Evolutionary conservation across 495 filamentous ascomycete species (phyloP), one percentile per base, ranked within the genome.

Genomic region (Sphaerosporella brunnea): DNA sequence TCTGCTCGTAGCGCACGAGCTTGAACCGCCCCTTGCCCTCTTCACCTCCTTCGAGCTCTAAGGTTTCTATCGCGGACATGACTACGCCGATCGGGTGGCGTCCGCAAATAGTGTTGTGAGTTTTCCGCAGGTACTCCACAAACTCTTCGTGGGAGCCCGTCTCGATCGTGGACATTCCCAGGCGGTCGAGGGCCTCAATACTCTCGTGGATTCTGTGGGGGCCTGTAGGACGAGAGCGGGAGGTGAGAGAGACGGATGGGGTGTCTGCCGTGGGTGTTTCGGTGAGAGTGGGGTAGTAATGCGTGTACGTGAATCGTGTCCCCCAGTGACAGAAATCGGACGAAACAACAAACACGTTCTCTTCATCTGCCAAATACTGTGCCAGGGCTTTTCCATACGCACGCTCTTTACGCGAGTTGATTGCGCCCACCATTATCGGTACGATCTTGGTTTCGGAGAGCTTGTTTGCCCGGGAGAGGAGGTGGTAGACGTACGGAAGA

Each of bases 311-410:
- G 64, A 95, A 97, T 15, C 85, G 74, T 15, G 70, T 57, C 16
- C 90, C 90, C 90, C 90, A 97, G 64, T 97, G 90, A 51, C 88
- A 94, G 62, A 97, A 97, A 61, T 97, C 90, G 2, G 85, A 93
- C 60, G 77, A 83, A 45, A 96, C 72, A 52, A 96, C 73, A 62
- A 94, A 96, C 8, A 79, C 73, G 51, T 79, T 90, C 16, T 69
- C 69, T 2, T 77, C 75, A 59, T 93, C 81, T 32, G 71, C 68
- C 5, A 96, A 66, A 56, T 92, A 93, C 2, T 79, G 76, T 23
- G 82, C 76, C n/a, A 96, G 67, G 21, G 93, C 45, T 34, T 60
- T 32, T 0, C 85, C 90, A 51, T 79, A 82, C 21, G 65, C 61
- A 47, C 72, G 71, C 65, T 96, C 92, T 32, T 77, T 72, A 1